phyloP scores from a whole-genome alignment of 495 filamentous ascomycete genomes.

The Penicillium flavigenum region DNA sequence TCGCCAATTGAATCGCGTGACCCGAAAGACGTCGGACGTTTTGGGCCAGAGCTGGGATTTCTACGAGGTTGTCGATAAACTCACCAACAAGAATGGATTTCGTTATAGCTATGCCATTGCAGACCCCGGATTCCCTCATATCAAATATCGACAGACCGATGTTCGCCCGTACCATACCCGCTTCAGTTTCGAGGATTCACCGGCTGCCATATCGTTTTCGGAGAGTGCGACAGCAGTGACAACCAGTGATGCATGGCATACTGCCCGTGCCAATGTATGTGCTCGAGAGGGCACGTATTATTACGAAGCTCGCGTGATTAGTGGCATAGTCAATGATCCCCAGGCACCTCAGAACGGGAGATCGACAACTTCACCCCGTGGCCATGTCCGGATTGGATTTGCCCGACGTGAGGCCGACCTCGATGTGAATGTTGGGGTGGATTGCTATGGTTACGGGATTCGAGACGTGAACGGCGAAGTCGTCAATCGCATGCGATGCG shows the following conservation, averaged over 20 bases:
- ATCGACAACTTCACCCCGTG: constrained; percentile 44
- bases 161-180: constrained; percentile 74
- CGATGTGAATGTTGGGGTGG: constrained; percentile 91
- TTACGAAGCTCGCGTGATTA: constrained; percentile 88
- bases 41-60: constrained; percentile 45
- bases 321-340: constrained; percentile 51
- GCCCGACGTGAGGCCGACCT: constrained; percentile 86
- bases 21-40: constrained; percentile 34
- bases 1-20: constrained; percentile 44
- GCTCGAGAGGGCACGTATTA: constrained; percentile 90
- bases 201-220: constrained; percentile 58
- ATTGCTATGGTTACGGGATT: constrained; percentile 94
- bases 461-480: constrained; percentile 87
- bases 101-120: constrained; percentile 90
- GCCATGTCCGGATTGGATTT: constrained; percentile 88
- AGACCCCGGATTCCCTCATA: constrained; percentile 79
- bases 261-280: constrained; percentile 76
- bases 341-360: constrained; percentile 32
- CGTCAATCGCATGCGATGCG: constrained; percentile 87
- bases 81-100: constrained; percentile 87
- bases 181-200: constrained; percentile 89
- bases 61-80: constrained; percentile 56
- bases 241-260: constrained; percentile 47
- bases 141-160: constrained; percentile 87
- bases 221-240: constrained; percentile 45